A percentile compares a stretch with the other conserved stretches of the same genome.
These are phyloP conservation scores for Mycena galopus DNA, from an alignment of 768 basidiomycete species.

Conservation along the genomic window DNA sequence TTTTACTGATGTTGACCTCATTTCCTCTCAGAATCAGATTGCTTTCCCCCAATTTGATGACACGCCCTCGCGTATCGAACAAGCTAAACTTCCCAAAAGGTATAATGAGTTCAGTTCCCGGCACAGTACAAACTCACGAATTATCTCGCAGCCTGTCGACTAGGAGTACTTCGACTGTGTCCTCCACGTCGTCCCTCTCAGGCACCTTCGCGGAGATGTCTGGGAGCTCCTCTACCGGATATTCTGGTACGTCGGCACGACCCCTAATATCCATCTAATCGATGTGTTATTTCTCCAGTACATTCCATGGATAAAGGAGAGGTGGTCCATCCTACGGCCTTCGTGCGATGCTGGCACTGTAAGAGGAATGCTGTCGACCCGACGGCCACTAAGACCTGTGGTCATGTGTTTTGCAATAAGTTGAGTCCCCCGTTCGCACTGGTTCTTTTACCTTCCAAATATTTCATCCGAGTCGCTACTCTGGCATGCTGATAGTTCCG, in stretches of 20 bases:
- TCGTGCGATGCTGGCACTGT: constrained; percentile 60
- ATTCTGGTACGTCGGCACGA: background rate
- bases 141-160: background rate
- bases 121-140: background rate
- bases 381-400: constrained; percentile 73
- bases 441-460: background rate
- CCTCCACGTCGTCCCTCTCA: no score
- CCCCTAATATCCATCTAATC: background rate
- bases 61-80: background rate
- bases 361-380: constrained; percentile 60
- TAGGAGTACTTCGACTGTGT: no score
- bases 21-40: background rate
- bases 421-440: constrained; percentile 47
- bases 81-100: background rate
- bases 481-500: constrained; percentile 12
- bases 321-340: background rate
- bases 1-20: background rate
- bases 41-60: background rate
- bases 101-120: background rate
- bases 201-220: no score
- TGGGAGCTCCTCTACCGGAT: no score
- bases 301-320: background rate
- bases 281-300: background rate
- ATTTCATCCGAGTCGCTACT: background rate
- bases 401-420: constrained; percentile 73